Evolutionary conservation across 2,329 filamentous ascomycete genomes (phyloP).

Genomic region (Beauveria australis): DNA sequence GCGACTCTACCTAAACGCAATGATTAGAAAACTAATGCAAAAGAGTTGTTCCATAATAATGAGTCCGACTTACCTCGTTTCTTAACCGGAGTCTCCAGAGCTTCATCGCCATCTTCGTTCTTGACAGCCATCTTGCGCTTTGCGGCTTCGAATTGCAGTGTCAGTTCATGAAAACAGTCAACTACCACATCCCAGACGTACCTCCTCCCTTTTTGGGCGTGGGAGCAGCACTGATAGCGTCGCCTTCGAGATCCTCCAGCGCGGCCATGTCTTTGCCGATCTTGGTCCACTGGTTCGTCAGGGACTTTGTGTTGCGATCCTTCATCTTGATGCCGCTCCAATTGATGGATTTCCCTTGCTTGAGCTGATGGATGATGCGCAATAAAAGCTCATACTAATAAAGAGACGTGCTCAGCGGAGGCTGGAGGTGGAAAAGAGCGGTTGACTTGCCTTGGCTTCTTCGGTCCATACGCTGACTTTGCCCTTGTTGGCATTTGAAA

Average conservation of each 20-base stretch:
- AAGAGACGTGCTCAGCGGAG: neutral
- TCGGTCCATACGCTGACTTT: slow-evolving; percentile 28
- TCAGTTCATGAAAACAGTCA: neutral
- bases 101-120: slow-evolving; percentile 9
- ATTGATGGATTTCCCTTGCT: slow-evolving; percentile 25
- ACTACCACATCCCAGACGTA: neutral
- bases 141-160: neutral
- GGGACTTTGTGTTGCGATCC: slow-evolving; percentile 29
- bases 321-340: slow-evolving; percentile 29
- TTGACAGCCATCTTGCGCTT: slow-evolving; percentile 15
- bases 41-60: too few species aligned
- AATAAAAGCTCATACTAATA: slow-evolving; percentile 27
- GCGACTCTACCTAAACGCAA: neutral
- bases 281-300: slow-evolving; percentile 29
- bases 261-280: slow-evolving; percentile 28
- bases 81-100: neutral
- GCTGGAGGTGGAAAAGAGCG: neutral
- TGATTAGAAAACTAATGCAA: neutral
- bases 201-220: slow-evolving; percentile 16
- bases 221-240: neutral
- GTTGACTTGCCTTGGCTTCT: slow-evolving; percentile 24
- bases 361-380: slow-evolving; percentile 26
- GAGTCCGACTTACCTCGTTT: slow-evolving; percentile 3
- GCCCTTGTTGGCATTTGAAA: slow-evolving; percentile 7
- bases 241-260: slow-evolving; percentile 20